Evolutionary conservation across 163 green algal genomes (phyloP), one percentile per base, ranked within the genome.

Genomic region (Volvox carteri): DNA sequence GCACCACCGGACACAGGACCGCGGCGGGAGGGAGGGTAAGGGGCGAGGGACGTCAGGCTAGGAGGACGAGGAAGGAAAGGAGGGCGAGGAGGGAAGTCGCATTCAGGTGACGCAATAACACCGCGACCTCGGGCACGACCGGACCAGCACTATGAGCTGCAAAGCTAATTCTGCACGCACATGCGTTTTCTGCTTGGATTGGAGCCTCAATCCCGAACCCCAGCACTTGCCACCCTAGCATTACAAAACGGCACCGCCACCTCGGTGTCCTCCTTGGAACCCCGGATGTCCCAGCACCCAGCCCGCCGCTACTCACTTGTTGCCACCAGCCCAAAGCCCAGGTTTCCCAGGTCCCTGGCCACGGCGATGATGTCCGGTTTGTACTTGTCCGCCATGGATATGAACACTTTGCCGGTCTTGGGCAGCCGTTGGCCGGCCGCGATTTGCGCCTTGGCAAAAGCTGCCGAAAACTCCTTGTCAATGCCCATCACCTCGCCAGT

Each of bases 401-500:
- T 95, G 93, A 99, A 99, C 11, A 99, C 78, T 65, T 87, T 87
- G 81, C 81, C 81, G 7, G 58, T 89, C 58, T 77, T 90, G 46
- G 94, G 97, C 92, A 95, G 95, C 93, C 90, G 88, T 90, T 95
- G 91, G 46, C 94, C 95, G 11, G 95, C 96, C 0, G 94, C 95
- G 50, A 98, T 95, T 84, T 96, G 92, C n/a, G 96, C 96, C 96
- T 99, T 99, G 84, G 97, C 96, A 77, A 98, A 99, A 14, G 98
- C 97, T 41, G 93, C 95, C 25, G 92, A 91, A 86, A 99, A 99
- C 41, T 93, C 94, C 23, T 90, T 93, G 93, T 99, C 98, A 74
- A 99, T 98, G 92, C 98, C 98, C 98, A 99, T 99, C 23, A 89
- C 92, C 94, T 98, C 96, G 19, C 96, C 95, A 18, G 98, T 99